These are phyloP conservation scores for Letharia lupina DNA, from an alignment of 495 filamentous ascomycete species.

Conservation along the genomic window DNA sequence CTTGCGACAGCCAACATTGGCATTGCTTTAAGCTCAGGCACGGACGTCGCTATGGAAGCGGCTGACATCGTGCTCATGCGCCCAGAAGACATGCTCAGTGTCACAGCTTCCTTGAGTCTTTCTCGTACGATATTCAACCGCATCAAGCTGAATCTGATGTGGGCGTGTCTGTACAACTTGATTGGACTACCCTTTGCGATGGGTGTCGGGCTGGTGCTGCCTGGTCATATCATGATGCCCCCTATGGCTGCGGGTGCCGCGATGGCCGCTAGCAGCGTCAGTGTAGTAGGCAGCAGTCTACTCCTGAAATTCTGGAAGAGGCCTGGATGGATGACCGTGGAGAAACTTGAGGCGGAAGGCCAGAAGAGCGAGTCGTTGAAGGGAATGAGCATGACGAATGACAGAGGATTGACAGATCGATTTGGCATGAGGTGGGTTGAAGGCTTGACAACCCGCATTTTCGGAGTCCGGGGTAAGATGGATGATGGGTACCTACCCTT, in stretches of 20 bases:
- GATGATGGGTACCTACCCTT: conserved; percentile 26
- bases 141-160: conserved; percentile 87
- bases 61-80: conserved; percentile 95
- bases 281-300: conserved; percentile 76
- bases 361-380: conserved; percentile 15
- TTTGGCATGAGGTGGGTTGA: conserved; percentile 8
- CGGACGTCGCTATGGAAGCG: conserved; percentile 96
- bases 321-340: conserved; percentile 81
- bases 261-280: conserved; percentile 87
- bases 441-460: conserved; percentile 6
- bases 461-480: conserved; percentile 1
- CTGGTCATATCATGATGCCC: conserved; percentile 79
- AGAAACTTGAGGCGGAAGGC: conserved; percentile 40
- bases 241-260: conserved; percentile 92
- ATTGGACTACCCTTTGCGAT: conserved; percentile 93
- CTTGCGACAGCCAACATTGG: conserved; percentile 87
- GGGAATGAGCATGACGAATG: conserved; percentile 21
- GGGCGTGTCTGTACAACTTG: conserved; percentile 89
- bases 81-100: conserved; percentile 80
- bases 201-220: conserved; percentile 74
- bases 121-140: conserved; percentile 78
- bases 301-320: conserved; percentile 81
- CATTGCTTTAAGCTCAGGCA: conserved; percentile 85
- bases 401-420: conserved; percentile 9
- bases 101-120: conserved; percentile 76